Base-by-base conservation (phyloP, 495 filamentous ascomycete species). In the Haplographium delicatum region DNA sequence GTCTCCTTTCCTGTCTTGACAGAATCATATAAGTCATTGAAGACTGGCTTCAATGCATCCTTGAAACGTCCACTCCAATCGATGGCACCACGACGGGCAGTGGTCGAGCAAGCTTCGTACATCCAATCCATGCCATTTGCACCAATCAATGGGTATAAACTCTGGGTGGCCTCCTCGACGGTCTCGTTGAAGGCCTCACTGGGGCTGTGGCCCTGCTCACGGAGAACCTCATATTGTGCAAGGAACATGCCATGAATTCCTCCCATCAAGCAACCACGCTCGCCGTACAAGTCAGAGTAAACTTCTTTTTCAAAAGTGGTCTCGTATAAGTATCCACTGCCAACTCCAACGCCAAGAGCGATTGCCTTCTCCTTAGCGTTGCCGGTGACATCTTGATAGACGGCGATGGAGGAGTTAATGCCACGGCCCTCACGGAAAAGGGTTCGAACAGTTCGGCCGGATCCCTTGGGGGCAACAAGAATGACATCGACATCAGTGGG, bases 211-310 rank as follows among this genome's bases (percentile, higher is more conserved):
- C 93, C 93, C 58, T 85, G 81, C 82, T 98, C 93, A 66, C 93
- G 93, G 69, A 98, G 91, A 62, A 97, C 93, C 81, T 98, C 94
- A 79, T 98, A 97, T 80, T 98, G 93, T 52, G 93, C 93, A 59
- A 98, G 88, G 86, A 98, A 98, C 93, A 98, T 97, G 73, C 93
- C 93, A 81, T 98, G 94, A 74, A 98, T 98, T 72, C 94, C 93
- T 62, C 93, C 94, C 94, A 97, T 98, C 60, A 98, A 77, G 80
- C 94, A 98, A 67, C 94, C 93, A 75, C 93, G 91, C 85, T 98
- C 93, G 72, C 93, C 94, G 78, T 97, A 96, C 54, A 98, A 81
- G 73, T 97, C 94, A 43, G 89, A 96, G 85, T 91, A 95, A 68
- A 97, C 93, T 79, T 97, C 94, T 82, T 97, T 97, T 82, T 97